A percentile compares a stretch with the other conserved stretches of the same genome.
Evolutionary conservation across 164 flowering plant genomes (phyloP).

Genomic region (Amborella trichopoda): DNA sequence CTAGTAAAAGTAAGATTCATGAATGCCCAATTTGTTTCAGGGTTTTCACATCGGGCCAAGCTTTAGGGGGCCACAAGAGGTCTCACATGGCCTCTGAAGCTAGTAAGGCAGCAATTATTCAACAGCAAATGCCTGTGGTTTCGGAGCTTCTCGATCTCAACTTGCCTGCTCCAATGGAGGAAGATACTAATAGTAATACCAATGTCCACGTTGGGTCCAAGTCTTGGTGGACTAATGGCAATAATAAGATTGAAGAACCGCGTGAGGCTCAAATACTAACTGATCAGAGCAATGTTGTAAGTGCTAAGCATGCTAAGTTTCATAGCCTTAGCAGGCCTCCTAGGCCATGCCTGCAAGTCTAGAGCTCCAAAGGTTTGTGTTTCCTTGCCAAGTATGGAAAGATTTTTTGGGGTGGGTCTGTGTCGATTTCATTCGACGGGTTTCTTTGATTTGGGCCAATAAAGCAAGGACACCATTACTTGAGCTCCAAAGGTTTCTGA

Average conservation of each 20-base stretch:
- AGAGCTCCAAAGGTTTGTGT: too few relatives aligned
- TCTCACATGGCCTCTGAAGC: conserved; percentile 32
- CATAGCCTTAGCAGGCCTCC: not conserved
- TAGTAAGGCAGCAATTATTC: conserved; percentile 16
- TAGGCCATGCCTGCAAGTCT: not conserved
- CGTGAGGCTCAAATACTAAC: not conserved
- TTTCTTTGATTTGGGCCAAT: too few relatives aligned
- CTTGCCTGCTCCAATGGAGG: conserved; percentile 51
- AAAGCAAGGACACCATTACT: too few relatives aligned
- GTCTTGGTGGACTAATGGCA: conserved; percentile 21
- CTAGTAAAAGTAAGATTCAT: conserved; percentile 32
- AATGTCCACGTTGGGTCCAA: conserved; percentile 14
- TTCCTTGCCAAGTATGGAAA: too few relatives aligned
- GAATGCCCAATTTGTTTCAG: conserved; percentile 54
- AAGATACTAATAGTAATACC: conserved; percentile 16
- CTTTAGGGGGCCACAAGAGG: conserved; percentile 72
- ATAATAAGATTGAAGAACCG: conserved; percentile 12
- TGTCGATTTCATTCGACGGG: too few relatives aligned
- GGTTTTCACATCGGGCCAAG: conserved; percentile 61
- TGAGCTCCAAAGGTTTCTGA: too few relatives aligned
- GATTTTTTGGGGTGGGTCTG: too few relatives aligned
- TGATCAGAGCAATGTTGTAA: not conserved
- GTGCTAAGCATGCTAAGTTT: not conserved
- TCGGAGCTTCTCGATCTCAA: conserved; percentile 51
- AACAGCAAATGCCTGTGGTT: conserved; percentile 13